A percentile compares a stretch with the other conserved stretches of the same genome.
phyloP scores from a whole-genome alignment of 164 flowering plant species.

The Nelumbo lutea region DNA sequence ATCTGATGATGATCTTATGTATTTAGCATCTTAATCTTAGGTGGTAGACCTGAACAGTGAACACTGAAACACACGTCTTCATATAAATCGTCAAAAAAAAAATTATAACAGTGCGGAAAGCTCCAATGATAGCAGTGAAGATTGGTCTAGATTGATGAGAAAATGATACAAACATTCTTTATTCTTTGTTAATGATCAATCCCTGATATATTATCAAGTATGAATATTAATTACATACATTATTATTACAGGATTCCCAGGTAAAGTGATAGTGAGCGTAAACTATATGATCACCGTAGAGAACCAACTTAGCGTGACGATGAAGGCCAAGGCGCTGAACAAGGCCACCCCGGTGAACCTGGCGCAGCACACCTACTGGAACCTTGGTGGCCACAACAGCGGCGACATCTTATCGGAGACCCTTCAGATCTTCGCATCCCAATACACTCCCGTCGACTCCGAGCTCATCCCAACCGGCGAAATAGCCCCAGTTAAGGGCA shows the following conservation, averaged over 20 bases:
- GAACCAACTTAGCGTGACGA: constrained; percentile 30
- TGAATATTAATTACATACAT: too few relatives aligned
- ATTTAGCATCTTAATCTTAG: too few relatives aligned
- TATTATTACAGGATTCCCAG: constrained; percentile 58
- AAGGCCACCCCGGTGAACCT: constrained; percentile 69
- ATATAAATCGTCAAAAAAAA: too few relatives aligned
- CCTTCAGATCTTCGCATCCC: constrained; percentile 50
- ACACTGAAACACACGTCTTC: too few relatives aligned
- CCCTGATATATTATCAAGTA: too few relatives aligned
- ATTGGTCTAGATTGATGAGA: too few relatives aligned
- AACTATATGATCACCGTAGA: constrained; percentile 31
- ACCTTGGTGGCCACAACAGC: constrained; percentile 68
- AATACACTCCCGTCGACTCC: constrained; percentile 53
- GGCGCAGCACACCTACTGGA: constrained; percentile 74
- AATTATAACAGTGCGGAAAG: too few relatives aligned
- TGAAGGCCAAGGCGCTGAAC: constrained; percentile 51
- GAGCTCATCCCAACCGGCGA: constrained; percentile 79
- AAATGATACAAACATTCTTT: too few relatives aligned
- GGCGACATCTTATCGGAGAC: constrained; percentile 51
- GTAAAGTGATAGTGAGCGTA: constrained; percentile 36
- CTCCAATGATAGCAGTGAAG: too few relatives aligned
- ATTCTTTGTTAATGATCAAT: neutral
- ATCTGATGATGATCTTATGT: too few relatives aligned
- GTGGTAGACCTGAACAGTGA: too few relatives aligned
- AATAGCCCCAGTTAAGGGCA: constrained; percentile 43